Evolutionary conservation across 2,329 filamentous ascomycete species (phyloP).

Genomic region (Fusarium sp.): DNA sequence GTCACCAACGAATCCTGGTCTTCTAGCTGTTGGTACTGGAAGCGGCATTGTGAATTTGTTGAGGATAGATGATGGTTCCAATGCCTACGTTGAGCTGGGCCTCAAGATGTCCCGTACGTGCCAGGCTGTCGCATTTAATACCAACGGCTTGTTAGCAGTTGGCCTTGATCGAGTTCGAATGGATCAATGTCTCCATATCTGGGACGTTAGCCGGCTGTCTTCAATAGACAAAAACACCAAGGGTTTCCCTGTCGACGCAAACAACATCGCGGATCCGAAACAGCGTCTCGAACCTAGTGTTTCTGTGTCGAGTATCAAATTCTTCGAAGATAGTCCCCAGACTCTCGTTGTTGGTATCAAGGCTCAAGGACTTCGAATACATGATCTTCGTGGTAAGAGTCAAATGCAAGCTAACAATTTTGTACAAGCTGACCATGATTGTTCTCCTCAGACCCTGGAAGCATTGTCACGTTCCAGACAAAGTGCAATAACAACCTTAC

Average conservation of each 20-base stretch:
- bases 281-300: constrained; percentile 72
- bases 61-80: constrained; percentile 76
- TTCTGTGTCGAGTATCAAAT: constrained; percentile 84
- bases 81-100: constrained; percentile 71
- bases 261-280: constrained; percentile 66
- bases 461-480: constrained; percentile 70
- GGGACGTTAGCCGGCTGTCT: constrained; percentile 75
- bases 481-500: constrained; percentile 77
- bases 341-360: constrained; percentile 81
- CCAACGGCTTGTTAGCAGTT: constrained; percentile 76
- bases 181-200: constrained; percentile 84
- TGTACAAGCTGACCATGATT: background rate
- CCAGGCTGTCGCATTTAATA: constrained; percentile 84
- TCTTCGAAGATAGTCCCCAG: constrained; percentile 81
- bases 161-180: constrained; percentile 84
- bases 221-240: constrained; percentile 58
- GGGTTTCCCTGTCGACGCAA: constrained; percentile 62
- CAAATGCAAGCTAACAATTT: background rate
- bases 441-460: constrained; percentile 55
- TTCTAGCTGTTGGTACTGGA: constrained; percentile 80
- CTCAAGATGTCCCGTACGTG: constrained; percentile 81
- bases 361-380: constrained; percentile 77
- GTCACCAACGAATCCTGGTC: constrained; percentile 69
- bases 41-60: constrained; percentile 81
- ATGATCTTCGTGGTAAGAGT: constrained; percentile 77